Percentiles rank a stretch among this genome's conserved stretches.
Conservation (phyloP, 305 asterid genomes). For the Euphrasia arctica region DNA sequence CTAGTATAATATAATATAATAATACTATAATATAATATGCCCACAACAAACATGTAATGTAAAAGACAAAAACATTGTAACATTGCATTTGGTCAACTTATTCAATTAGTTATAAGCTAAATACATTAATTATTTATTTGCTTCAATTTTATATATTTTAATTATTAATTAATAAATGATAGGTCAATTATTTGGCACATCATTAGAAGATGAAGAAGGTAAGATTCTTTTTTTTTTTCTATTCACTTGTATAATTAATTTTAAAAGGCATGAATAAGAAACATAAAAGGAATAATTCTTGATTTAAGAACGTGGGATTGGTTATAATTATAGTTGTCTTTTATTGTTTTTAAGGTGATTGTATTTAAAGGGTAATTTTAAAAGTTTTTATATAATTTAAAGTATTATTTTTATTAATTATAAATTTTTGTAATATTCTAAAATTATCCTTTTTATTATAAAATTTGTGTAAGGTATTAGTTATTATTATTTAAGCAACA, state of each 20-base stretch:
- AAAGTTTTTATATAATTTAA: neutral
- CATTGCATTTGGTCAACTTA: slow-evolving; percentile 35
- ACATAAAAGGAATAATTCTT: neutral
- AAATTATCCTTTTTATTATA: too few species aligned
- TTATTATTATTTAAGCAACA: too few species aligned
- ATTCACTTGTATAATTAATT: too few species aligned
- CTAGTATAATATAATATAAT: neutral
- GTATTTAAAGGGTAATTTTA: neutral
- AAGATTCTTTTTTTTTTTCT: too few species aligned
- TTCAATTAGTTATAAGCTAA: neutral
- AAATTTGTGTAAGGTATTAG: too few species aligned
- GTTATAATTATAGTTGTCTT: neutral
- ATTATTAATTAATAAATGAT: too few species aligned
- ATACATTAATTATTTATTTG: too few species aligned
- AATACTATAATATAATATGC: slow-evolving; percentile 12
- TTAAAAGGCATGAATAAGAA: neutral
- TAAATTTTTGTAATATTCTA: too few species aligned
- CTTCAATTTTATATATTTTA: too few species aligned
- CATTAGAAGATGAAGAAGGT: too few species aligned
- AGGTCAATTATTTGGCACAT: too few species aligned
- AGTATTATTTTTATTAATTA: too few species aligned
- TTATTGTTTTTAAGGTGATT: neutral
- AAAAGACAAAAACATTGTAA: neutral
- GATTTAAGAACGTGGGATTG: neutral
- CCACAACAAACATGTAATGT: slow-evolving; percentile 17